Conservation (phyloP, 106 monocot genomes). For the Dendrobium nobile region DNA sequence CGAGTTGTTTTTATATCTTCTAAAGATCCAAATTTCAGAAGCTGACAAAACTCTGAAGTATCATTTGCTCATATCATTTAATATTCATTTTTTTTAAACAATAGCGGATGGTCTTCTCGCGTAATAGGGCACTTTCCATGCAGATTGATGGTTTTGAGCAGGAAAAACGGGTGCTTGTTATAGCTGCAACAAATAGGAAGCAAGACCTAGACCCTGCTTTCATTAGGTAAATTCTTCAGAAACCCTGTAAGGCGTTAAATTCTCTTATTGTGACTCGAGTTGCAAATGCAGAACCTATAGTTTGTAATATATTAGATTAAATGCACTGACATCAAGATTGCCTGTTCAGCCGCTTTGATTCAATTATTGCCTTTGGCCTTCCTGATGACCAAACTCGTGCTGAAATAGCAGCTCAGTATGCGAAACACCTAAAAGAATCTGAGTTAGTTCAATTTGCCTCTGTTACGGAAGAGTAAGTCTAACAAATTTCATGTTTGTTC, state of each 20-base stretch:
- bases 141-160: constrained; percentile 99
- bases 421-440: constrained; percentile 63
- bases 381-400: constrained; percentile 77
- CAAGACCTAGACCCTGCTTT: constrained; percentile 97
- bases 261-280: constrained; percentile 1
- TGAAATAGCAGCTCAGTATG: constrained; percentile 84
- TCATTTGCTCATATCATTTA: not conserved
- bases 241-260: not conserved
- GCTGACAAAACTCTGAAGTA: not conserved
- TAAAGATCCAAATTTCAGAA: not conserved
- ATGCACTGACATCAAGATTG: not conserved
- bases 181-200: constrained; percentile 99
- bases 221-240: constrained; percentile 45
- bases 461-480: constrained; percentile 60
- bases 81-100: not conserved
- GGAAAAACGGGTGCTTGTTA: constrained; percentile 77
- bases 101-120: not conserved
- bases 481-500: not conserved
- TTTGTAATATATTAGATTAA: not conserved
- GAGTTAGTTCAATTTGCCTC: constrained; percentile 65
- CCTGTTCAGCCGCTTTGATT: constrained; percentile 84
- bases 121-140: not conserved
- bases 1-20: not conserved
- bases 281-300: not conserved
- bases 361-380: constrained; percentile 68